These are phyloP conservation scores for Drosera spatulata DNA, from an alignment of 179 eudicot genomes.

Conservation along the genomic window DNA sequence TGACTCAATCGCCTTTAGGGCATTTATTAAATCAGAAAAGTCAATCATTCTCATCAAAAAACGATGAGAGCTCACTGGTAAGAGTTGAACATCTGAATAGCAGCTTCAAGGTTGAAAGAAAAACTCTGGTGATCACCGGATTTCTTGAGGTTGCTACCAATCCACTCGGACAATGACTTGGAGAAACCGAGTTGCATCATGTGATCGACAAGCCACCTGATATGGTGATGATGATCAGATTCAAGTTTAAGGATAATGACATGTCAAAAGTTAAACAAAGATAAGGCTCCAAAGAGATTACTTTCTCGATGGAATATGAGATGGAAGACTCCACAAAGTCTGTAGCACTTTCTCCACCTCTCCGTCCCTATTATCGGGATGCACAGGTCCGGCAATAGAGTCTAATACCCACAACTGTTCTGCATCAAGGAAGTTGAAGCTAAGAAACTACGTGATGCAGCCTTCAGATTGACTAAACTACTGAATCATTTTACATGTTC, in stretches of 20 bases:
- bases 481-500: too few relatives aligned
- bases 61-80: constrained; percentile 49
- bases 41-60: too few relatives aligned
- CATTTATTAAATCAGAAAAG: too few relatives aligned
- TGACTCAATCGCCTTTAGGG: too few relatives aligned
- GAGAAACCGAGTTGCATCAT: constrained; percentile 83
- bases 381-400: constrained; percentile 83
- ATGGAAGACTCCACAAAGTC: constrained; percentile 78
- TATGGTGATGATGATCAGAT: constrained; percentile 1
- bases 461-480: too few relatives aligned
- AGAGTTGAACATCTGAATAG: constrained; percentile 82
- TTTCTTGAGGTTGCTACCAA: constrained; percentile 76
- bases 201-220: constrained; percentile 94
- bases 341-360: constrained; percentile 92
- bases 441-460: too few relatives aligned
- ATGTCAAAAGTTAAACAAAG: too few relatives aligned
- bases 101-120: constrained; percentile 91
- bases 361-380: constrained; percentile 46
- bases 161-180: constrained; percentile 81
- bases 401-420: constrained; percentile 97
- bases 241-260: too few relatives aligned
- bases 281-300: too few relatives aligned
- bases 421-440: constrained; percentile 39
- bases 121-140: constrained; percentile 66
- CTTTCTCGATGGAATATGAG: constrained; percentile 70